Evolutionary conservation across 2,329 filamentous ascomycete species (phyloP), one percentile per base, ranked within the genome.

Genomic region (Colletotrichum sp.): DNA sequence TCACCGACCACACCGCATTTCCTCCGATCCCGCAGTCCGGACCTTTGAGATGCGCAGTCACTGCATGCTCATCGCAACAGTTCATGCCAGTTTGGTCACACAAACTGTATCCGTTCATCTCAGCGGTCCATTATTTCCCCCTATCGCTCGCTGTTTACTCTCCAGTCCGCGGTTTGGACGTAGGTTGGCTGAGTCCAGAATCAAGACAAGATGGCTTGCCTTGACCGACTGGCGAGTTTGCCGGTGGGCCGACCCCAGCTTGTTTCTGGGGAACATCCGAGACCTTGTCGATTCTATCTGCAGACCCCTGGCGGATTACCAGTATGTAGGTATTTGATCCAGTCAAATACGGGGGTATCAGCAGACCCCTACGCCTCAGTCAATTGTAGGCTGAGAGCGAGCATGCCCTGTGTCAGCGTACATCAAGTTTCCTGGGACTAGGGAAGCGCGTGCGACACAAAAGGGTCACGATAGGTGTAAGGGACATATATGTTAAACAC

Each of bases 1-100:
- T 70, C 70, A 62, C 70, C 67, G 70, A 61, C 66, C 57, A 65
- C 70, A 70, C 54, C 58, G 54, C 54, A 59, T 47, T 51, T 54
- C 38, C 61, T 73, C 70, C 27, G 71, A 55, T 66, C 16, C 67
- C 71, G 67, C 67, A 73, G 33, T 38, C 33, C 33, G 8, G 8
- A 18, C 24, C 24, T 12, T 61, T 59, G 31, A 31, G 33, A 24
- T 51, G 58, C 13, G 12, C 18, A 38, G n/a, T 11, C 34, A 13
- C 47, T 6, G 15, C n/a, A 18, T 8, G 31, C 34, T 3, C 24
- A 12, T 18, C 29, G 58, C 31, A 62, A 24, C 31, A 62, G 12
- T 38, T 31, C 31, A 58, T 24, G 16, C 21, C 34, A 43, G 24
- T 31, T n/a, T 63, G 36, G 24, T 64, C 43, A 18, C 16, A 43